Evolutionary conservation across 345 rosid genomes (phyloP).

Genomic region (Psidium guajava): DNA sequence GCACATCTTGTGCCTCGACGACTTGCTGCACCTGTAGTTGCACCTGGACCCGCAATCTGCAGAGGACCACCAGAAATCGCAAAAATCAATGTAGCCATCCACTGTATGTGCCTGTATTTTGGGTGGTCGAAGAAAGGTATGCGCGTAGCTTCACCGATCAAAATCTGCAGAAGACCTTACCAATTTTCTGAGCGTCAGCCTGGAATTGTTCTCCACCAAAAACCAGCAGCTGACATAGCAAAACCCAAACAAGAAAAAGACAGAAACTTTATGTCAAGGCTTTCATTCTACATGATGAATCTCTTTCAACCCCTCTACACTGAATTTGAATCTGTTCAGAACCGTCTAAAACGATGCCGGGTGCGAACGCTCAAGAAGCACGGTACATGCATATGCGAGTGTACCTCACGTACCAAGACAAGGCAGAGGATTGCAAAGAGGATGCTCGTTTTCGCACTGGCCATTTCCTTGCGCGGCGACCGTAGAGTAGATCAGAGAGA

Average conservation of each 20-base stretch:
- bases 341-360: not conserved
- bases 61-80: not conserved
- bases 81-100: not conserved
- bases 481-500: not conserved
- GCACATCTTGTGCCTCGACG: slow-evolving; percentile 40
- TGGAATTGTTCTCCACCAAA: not conserved
- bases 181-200: not conserved
- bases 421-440: not conserved
- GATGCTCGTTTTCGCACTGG: not conserved
- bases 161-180: not conserved
- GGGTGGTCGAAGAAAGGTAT: not conserved
- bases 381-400: not conserved
- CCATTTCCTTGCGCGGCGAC: not conserved
- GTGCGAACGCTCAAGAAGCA: not conserved
- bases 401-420: not conserved
- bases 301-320: not conserved
- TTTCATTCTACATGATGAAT: not conserved
- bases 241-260: not conserved
- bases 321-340: not conserved
- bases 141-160: not conserved
- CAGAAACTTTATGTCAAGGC: not conserved
- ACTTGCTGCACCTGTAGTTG: slow-evolving; percentile 33
- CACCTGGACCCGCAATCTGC: slow-evolving; percentile 33
- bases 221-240: not conserved
- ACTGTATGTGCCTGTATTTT: not conserved